Evolutionary conservation across 1,139 yeast genomes (phyloP).

Genomic region (Pichia kudriavzevii): DNA sequence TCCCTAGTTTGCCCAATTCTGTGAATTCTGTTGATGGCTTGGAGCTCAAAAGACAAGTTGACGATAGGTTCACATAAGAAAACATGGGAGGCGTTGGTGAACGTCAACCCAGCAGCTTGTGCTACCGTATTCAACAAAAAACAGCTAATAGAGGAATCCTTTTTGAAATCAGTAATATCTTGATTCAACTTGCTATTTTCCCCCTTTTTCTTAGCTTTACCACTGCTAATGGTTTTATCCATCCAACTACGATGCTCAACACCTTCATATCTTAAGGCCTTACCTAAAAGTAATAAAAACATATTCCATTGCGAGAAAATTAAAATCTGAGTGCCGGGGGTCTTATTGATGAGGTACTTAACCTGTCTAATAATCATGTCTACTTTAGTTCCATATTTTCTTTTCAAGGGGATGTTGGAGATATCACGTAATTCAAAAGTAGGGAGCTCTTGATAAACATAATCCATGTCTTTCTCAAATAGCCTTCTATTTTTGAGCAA

Average conservation of each 20-base stretch:
- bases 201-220: not conserved
- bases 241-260: conserved; percentile 38
- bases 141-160: conserved; percentile 63
- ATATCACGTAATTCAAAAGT: conserved; percentile 37
- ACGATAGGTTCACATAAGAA: conserved; percentile 86
- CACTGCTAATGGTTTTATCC: conserved; percentile 4
- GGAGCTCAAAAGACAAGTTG: conserved; percentile 80
- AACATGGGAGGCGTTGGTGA: conserved; percentile 87
- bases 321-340: conserved; percentile 68
- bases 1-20: conserved; percentile 78
- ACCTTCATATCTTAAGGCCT: conserved; percentile 57
- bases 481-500: conserved; percentile 15
- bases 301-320: conserved; percentile 86
- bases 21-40: conserved; percentile 87
- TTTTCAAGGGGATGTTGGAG: conserved; percentile 31
- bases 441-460: conserved; percentile 45
- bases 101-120: conserved; percentile 83
- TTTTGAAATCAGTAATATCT: conserved; percentile 58
- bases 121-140: conserved; percentile 77
- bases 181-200: conserved; percentile 23
- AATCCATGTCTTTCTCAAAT: conserved; percentile 30
- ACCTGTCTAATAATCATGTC: conserved; percentile 75
- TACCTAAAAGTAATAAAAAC: conserved; percentile 55
- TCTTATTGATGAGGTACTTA: conserved; percentile 48
- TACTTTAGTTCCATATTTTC: conserved; percentile 68